Evolutionary conservation across 257 asterid species (phyloP), one percentile per base, ranked within the genome.

Genomic region (Coffea eugenioides): DNA sequence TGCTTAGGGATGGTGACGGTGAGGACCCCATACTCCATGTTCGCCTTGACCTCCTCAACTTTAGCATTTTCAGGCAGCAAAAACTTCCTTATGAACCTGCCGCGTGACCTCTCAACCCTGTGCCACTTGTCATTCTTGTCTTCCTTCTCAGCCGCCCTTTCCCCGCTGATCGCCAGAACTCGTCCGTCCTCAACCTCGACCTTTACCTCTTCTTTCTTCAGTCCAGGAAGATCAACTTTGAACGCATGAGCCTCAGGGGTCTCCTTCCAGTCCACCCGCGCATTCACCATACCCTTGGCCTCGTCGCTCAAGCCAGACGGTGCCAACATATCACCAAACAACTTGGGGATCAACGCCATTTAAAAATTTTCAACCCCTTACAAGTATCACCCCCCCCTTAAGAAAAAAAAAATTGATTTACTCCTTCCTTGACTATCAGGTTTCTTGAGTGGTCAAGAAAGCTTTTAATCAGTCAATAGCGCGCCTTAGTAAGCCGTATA

Each of bases 281-380:
- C 65, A 57, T 20, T 57, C 65, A 20, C 65, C 0, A 5, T 18
- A 14, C 21, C 18, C 25, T 14, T 20, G 65, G 25, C 21, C 65
- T 57, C 65, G 7, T 18, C 27, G 34, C 36, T 73, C 52, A 61
- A 73, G 57, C n/a, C 70, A 1, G 64, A 52, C 21, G 83, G 75
- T 23, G 51, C 73, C 8, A 65, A 49, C 13, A 73, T 49, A 64
- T 9, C 52, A 57, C 71, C 83, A 2, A 73, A 46, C 59, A 80
- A 21, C 41, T 73, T 74, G 16, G 79, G 83, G 39, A 73, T 73
- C 52, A 80, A n/a, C 34, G 83, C 36, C 82, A 73, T 39, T 80
- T 79, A 27, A 49, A 16, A 12, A 9, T 15, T 25, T 21, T 57
- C 65, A 21, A 7, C 8, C 2, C 18, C n/a, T 62, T 4, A 39